These are phyloP conservation scores for Apophysomyces variabilis DNA, from an alignment of 371 early-diverging fungal genomes.

Conservation along the genomic window DNA sequence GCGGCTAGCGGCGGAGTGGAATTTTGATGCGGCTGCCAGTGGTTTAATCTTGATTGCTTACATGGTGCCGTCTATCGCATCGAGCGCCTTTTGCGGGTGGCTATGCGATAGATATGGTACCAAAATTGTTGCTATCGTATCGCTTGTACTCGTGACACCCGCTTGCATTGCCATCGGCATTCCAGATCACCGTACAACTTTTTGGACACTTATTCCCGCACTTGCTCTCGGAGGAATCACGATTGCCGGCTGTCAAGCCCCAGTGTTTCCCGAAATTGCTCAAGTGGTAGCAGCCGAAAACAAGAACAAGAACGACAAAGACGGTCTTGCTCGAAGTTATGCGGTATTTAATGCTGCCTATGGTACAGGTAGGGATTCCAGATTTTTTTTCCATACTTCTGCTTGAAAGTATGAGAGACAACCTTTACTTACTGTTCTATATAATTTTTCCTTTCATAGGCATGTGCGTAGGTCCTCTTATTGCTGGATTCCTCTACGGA, in stretches of 20 bases:
- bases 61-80: constrained; percentile 49
- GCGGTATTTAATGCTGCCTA: constrained; percentile 51
- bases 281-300: constrained; percentile 40
- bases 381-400: too few species aligned
- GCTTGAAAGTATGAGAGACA: too few species aligned
- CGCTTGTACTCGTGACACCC: constrained; percentile 33
- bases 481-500: constrained; percentile 29
- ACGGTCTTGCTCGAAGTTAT: constrained; percentile 47
- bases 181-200: constrained; percentile 31
- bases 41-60: constrained; percentile 65
- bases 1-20: constrained; percentile 58
- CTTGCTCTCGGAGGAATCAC: constrained; percentile 37
- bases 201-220: constrained; percentile 39
- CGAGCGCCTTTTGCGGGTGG: constrained; percentile 49
- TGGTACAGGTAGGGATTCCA: constrained; percentile 31
- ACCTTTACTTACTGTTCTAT: not conserved
- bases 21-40: constrained; percentile 56
- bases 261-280: constrained; percentile 51
- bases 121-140: constrained; percentile 42
- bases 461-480: constrained; percentile 31
- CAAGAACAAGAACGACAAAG: constrained; percentile 22
- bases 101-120: constrained; percentile 50
- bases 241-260: constrained; percentile 49
- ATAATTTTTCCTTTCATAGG: constrained; percentile 11
- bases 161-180: constrained; percentile 38